Evolutionary conservation across 768 basidiomycete genomes (phyloP), one percentile per base, ranked within the genome.

Genomic region (Flagelloscypha sp.): DNA sequence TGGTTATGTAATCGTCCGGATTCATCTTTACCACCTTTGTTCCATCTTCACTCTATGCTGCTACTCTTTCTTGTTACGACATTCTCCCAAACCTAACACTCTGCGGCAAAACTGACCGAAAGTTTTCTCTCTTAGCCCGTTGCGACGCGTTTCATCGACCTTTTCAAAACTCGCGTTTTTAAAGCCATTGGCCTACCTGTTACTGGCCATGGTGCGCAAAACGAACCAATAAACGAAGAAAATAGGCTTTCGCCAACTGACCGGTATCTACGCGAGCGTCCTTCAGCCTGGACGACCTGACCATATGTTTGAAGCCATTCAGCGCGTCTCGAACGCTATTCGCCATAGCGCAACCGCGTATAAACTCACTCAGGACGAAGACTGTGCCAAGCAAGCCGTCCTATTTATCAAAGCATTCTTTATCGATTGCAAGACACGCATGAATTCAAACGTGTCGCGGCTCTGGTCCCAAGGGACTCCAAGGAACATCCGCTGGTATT

Each of bases 181-280:
- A n/a, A n/a, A n/a, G n/a, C n/a, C 70, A 72, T 46, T 75, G 72
- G 72, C 70, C 72, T 1, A 33, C 69, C 31, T 75, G 72, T 46
- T 61, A 70, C 42, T 41, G 38, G 20, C 29, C 30, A 45, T 73
- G 70, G 70, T 75, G 72, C 41, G 36, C 39, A 17, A 34, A 41
- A 13, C 29, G 66, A 46, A 70, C 74, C 3, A 74, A 72, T 73
- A n/a, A n/a, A 51, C 37, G 68, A 61, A 17, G 17, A 31, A 3
- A 12, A 10, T 18, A 19, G n/a, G 23, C 15, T 24, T 6, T 33
- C n/a, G 22, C 7, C 9, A 30, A 25, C 12, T 28, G 17, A 23
- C 24, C 16, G 40, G 42, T 24, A 9, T 16, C 7, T 13, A 12
- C 19, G 24, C 22, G n/a, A n/a, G n/a, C n/a, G n/a, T 11, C 24